These are phyloP conservation scores for Fusarium bactridioides DNA, from an alignment of 2,329 filamentous ascomycete species.

Conservation along the genomic window DNA sequence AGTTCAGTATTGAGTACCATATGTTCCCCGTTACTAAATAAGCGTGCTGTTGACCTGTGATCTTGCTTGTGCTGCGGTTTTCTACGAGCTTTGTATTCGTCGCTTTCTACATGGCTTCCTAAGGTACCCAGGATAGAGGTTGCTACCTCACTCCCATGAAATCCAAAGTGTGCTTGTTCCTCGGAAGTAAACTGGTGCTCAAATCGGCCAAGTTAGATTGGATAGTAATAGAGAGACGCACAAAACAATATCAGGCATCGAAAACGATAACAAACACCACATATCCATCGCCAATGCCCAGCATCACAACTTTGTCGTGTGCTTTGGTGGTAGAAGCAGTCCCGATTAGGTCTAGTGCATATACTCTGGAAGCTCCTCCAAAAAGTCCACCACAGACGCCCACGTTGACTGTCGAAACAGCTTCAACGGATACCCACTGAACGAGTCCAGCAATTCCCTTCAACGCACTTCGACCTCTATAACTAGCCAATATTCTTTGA, in stretches of 20 bases:
- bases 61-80: neutral
- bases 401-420: conserved; percentile 15
- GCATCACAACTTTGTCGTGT: neutral
- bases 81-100: neutral
- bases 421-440: conserved; percentile 6
- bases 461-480: neutral
- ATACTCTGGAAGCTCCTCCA: conserved; percentile 30
- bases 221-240: neutral
- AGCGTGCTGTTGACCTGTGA: neutral
- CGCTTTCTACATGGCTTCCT: neutral
- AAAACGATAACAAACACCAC: neutral
- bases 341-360: conserved; percentile 35
- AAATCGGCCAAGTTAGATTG: neutral
- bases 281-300: neutral
- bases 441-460: neutral
- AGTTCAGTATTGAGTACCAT: neutral
- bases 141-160: neutral
- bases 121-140: neutral
- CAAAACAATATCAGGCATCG: neutral
- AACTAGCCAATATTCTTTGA: neutral
- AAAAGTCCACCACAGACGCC: conserved; percentile 37
- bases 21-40: neutral
- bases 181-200: neutral
- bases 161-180: neutral
- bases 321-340: neutral